Evolutionary conservation across 2,329 filamentous ascomycete genomes (phyloP).

Genomic region (Ophiostoma himal-ulmi): DNA sequence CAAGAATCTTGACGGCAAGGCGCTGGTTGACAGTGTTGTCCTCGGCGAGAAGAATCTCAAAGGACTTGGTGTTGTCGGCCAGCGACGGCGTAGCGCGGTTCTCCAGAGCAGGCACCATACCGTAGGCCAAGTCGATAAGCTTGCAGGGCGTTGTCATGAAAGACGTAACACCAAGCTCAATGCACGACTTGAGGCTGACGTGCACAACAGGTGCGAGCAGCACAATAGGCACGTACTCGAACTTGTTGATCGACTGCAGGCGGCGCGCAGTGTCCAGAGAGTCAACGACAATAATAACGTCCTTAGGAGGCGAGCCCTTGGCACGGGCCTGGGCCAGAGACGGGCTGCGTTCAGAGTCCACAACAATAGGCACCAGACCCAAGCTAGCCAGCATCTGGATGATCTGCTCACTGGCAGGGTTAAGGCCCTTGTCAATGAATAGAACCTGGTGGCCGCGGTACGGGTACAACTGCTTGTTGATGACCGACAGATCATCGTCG

Average conservation of each 20-base stretch:
- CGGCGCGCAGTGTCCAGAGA: conserved; percentile 85
- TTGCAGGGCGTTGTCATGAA: conserved; percentile 98
- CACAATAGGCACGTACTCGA: conserved; percentile 96
- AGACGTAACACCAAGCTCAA: conserved; percentile 94
- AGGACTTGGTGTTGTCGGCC: conserved; percentile 89
- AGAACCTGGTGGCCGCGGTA: conserved; percentile 89
- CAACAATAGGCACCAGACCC: conserved; percentile 74
- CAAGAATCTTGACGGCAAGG: conserved; percentile 89
- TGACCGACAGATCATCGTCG: conserved; percentile 67
- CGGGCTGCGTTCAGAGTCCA: conserved; percentile 68
- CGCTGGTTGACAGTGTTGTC: conserved; percentile 98
- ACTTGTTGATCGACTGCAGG: conserved; percentile 81
- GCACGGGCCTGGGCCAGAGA: conserved; percentile 49
- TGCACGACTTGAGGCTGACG: conserved; percentile 84
- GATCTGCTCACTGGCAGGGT: conserved; percentile 69
- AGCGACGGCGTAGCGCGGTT: conserved; percentile 86
- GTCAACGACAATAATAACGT: conserved; percentile 94
- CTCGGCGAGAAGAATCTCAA: conserved; percentile 90
- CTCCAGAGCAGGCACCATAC: conserved; percentile 91
- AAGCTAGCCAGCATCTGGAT: conserved; percentile 70
- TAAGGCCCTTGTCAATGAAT: conserved; percentile 88
- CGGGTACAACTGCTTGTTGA: conserved; percentile 78
- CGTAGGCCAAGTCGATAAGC: conserved; percentile 89
- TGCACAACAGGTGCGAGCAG: conserved; percentile 83
- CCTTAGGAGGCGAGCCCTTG: conserved; percentile 64